These are phyloP conservation scores for Waitea zeae DNA, from an alignment of 1,284 basidiomycete species.

Conservation along the genomic window DNA sequence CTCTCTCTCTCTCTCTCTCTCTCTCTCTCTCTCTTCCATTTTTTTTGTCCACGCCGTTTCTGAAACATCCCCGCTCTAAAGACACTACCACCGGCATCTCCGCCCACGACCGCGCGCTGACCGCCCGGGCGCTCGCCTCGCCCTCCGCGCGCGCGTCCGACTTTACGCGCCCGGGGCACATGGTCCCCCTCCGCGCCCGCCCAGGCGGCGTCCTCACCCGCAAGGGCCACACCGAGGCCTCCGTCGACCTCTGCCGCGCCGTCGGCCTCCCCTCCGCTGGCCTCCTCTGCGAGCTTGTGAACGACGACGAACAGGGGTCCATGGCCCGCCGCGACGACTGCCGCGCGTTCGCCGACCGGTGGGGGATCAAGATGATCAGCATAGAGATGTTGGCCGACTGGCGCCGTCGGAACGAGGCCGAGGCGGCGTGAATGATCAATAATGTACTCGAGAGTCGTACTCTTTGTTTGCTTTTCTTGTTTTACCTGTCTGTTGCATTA, in stretches of 20 bases:
- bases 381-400: slow-evolving; percentile 62
- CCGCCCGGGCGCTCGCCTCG: slow-evolving; percentile 68
- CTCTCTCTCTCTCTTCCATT: not conserved
- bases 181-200: slow-evolving; percentile 84
- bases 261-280: slow-evolving; percentile 69
- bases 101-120: slow-evolving; percentile 85
- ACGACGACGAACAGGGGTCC: slow-evolving; percentile 77
- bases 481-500: too few species aligned
- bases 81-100: slow-evolving; percentile 97
- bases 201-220: slow-evolving; percentile 74
- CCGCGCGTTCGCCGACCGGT: slow-evolving; percentile 78
- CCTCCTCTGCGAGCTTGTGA: slow-evolving; percentile 89
- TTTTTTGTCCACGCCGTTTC: not conserved
- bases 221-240: slow-evolving; percentile 88
- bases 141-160: slow-evolving; percentile 40
- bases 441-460: too few species aligned
- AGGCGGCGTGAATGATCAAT: too few species aligned
- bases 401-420: too few species aligned
- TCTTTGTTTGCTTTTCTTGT: too few species aligned
- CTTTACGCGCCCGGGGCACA: slow-evolving; percentile 88
- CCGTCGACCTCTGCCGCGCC: slow-evolving; percentile 75
- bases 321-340: slow-evolving; percentile 97
- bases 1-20: slow-evolving; percentile 11
- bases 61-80: slow-evolving; percentile 25
- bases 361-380: slow-evolving; percentile 88